phyloP scores from a whole-genome alignment of 2,329 filamentous ascomycete species.

The Fusarium sacchari region DNA sequence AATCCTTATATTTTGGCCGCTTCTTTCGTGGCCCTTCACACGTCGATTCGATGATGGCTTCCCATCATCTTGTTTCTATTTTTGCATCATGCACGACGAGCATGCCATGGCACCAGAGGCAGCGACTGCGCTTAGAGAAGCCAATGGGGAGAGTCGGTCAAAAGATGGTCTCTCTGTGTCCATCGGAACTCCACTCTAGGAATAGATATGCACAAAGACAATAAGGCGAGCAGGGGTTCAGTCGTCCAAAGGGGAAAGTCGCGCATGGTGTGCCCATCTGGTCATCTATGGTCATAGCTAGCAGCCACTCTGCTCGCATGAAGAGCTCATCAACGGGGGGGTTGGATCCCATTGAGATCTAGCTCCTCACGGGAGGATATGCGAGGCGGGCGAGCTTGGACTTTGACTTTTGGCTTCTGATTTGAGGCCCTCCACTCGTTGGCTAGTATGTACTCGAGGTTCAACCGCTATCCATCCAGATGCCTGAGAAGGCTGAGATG shows the following conservation, averaged over 20 bases:
- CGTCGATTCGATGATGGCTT: slow-evolving; percentile 44
- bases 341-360: slow-evolving; percentile 37
- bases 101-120: slow-evolving; percentile 43
- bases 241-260: slow-evolving; percentile 44
- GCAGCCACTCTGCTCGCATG: slow-evolving; percentile 41
- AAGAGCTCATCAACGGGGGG: slow-evolving; percentile 32
- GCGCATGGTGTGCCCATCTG: slow-evolving; percentile 45
- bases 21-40: slow-evolving; percentile 51
- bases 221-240: slow-evolving; percentile 34
- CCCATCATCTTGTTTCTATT: slow-evolving; percentile 50
- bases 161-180: slow-evolving; percentile 39
- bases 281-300: slow-evolving; percentile 34
- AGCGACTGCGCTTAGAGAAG: slow-evolving; percentile 58
- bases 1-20: slow-evolving; percentile 69
- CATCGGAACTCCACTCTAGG: slow-evolving; percentile 42
- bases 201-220: slow-evolving; percentile 45
- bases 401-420: slow-evolving; percentile 28
- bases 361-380: slow-evolving; percentile 34
- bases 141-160: slow-evolving; percentile 54
- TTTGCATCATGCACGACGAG: slow-evolving; percentile 48
- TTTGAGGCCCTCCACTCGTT: slow-evolving; percentile 38
- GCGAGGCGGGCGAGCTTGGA: slow-evolving; percentile 38
- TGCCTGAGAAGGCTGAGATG: slow-evolving; percentile 24
- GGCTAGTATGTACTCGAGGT: slow-evolving; percentile 10
- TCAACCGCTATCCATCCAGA: slow-evolving; percentile 11